phyloP scores from a whole-genome alignment of 495 filamentous ascomycete species.

The Penicillium cataractarum region DNA sequence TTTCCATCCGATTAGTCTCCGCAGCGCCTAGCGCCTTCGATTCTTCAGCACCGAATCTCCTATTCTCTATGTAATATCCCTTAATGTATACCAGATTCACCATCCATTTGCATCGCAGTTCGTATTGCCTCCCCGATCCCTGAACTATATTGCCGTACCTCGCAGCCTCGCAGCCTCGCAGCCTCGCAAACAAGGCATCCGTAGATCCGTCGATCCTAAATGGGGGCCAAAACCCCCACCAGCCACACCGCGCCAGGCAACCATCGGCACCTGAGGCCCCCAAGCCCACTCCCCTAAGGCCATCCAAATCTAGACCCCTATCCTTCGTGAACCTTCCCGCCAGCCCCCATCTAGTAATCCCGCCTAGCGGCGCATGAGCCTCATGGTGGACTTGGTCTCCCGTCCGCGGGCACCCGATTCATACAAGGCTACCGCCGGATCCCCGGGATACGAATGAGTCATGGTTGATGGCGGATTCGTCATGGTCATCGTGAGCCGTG shows the following conservation, averaged over 20 bases:
- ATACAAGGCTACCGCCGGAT: slow-evolving; percentile 3
- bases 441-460: slow-evolving; percentile 18
- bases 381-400: background rate
- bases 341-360: background rate
- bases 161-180: background rate
- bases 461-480: background rate
- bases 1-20: background rate
- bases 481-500: background rate
- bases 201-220: background rate
- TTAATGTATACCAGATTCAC: background rate
- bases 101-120: background rate
- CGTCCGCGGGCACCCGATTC: slow-evolving; percentile 8
- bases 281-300: background rate
- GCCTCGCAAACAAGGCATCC: slow-evolving; percentile 1
- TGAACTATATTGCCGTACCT: background rate
- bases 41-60: no score
- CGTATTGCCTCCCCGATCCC: background rate
- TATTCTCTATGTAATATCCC: background rate
- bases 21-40: background rate
- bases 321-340: background rate
- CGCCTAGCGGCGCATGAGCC: slow-evolving; percentile 1
- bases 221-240: background rate
- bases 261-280: slow-evolving; percentile 9
- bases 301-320: background rate
- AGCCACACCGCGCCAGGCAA: slow-evolving; percentile 14